Percentiles rank a stretch among this genome's conserved stretches.
phyloP scores from a whole-genome alignment of 2,329 filamentous ascomycete genomes.

The Colletotrichum costaricense region DNA sequence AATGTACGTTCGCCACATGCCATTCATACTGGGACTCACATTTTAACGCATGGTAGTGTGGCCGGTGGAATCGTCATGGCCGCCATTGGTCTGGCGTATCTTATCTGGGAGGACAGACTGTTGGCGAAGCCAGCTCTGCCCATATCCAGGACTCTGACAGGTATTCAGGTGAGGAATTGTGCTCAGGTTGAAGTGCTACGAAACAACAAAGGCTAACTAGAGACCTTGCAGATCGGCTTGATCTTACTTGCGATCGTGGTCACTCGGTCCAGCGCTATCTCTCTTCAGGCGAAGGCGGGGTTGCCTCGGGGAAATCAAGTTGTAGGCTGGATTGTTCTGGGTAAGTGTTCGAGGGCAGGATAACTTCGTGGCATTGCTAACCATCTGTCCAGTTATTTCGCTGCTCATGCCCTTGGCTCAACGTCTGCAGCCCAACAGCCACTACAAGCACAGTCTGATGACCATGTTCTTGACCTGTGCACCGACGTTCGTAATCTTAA shows the following conservation, averaged over 20 bases:
- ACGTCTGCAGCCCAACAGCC: slow-evolving; percentile 80
- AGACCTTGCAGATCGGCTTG: slow-evolving; percentile 71
- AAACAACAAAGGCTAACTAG: slow-evolving; percentile 29
- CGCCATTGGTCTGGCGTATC: slow-evolving; percentile 78
- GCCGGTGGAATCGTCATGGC: slow-evolving; percentile 84
- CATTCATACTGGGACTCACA: neutral
- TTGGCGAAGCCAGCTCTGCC: slow-evolving; percentile 34
- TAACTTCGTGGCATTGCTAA: slow-evolving; percentile 1
- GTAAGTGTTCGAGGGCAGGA: slow-evolving; percentile 56
- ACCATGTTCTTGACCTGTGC: slow-evolving; percentile 94
- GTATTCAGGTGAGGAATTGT: slow-evolving; percentile 66
- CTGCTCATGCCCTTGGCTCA: slow-evolving; percentile 85
- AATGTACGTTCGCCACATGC: slow-evolving; percentile 67
- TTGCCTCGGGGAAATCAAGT: slow-evolving; percentile 89
- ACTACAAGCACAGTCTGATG: slow-evolving; percentile 90
- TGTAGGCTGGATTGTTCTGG: slow-evolving; percentile 83
- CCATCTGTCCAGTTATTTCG: slow-evolving; percentile 70
- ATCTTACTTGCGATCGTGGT: slow-evolving; percentile 85
- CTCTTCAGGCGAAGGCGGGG: slow-evolving; percentile 85
- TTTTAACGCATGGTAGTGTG: slow-evolving; percentile 61
- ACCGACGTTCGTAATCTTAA: slow-evolving; percentile 93
- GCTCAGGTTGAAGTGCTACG: slow-evolving; percentile 1
- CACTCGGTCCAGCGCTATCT: slow-evolving; percentile 86
- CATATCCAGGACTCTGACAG: slow-evolving; percentile 70
- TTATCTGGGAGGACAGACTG: slow-evolving; percentile 77